Base-by-base conservation (phyloP, 306 rosid species). In the Parietaria judaica region DNA sequence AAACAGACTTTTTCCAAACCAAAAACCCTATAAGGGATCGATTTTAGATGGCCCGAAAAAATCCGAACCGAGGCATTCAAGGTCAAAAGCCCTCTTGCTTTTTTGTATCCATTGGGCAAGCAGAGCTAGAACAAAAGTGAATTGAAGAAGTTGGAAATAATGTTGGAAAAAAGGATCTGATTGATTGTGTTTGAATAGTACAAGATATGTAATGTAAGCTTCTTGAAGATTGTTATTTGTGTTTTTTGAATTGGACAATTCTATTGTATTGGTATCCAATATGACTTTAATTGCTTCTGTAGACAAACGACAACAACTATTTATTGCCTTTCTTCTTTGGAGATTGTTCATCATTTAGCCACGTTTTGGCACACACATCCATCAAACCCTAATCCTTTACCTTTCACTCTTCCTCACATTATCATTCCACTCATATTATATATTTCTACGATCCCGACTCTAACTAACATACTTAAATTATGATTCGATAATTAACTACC, bases 201-300 rank as follows among this genome's bases (percentile, higher is more conserved):
- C 15, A 49, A 10, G 13, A 7, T 49, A 49, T 7, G 53, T 9
- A 49, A 49, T 7, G 53, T 9, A 49, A 9, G 53, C 53, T 49
- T 49, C 53, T 5, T 49, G 53, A 49, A 49, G 53, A 49, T 49
- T 49, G 53, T 2, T n/a, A n/a, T 49, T 49, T 41, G 9, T 49
- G 53, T 49, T 5, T 56, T 31, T 34, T 56, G 60, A 34, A 56
- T 56, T 31, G 39, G 60, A 56, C 41, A 6, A 39, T 58, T 6
- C 34, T 58, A 53, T 9, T 49, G 49, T 58, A 53, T 9, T 49
- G 15, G 5, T 13, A 13, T 15, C 63, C 70, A 12, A 58, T 64
- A 58, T 70, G 65, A 36, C 67, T 64, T 65, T 78, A 71, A 71
- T 73, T 78, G 77, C 71, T 11, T 48, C 69, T 63, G 74, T 56